A percentile compares a stretch with the other conserved stretches of the same genome.
phyloP scores from a whole-genome alignment of 2,329 filamentous ascomycete species.

The Aspergillus fumigatiaffinis region DNA sequence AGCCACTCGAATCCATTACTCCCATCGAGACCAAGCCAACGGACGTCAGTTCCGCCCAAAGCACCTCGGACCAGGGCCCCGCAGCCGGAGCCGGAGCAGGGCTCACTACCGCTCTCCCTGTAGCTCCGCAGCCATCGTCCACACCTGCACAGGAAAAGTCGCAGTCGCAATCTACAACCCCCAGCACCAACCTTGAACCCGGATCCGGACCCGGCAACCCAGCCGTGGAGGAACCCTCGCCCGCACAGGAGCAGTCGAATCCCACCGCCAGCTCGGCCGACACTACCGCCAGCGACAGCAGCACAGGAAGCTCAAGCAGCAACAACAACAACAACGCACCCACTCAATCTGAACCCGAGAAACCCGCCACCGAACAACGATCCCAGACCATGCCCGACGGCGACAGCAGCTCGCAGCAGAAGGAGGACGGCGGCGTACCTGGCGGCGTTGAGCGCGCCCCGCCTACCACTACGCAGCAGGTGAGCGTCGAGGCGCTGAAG shows the following conservation, averaged over 20 bases:
- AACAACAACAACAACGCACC: background rate
- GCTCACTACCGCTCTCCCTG: background rate
- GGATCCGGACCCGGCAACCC: background rate
- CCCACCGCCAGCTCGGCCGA: background rate
- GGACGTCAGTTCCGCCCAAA: conserved; percentile 1
- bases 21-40: conserved; percentile 10
- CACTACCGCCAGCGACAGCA: background rate
- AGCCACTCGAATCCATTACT: conserved; percentile 5
- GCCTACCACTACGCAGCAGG: background rate
- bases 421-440: background rate
- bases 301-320: background rate
- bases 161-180: no score
- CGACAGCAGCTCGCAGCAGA: background rate
- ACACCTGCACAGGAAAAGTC: background rate
- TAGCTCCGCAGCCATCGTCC: background rate
- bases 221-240: background rate
- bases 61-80: conserved; percentile 4
- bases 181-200: background rate
- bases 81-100: background rate
- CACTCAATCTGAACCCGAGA: background rate
- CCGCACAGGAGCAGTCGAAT: background rate
- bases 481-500: conserved; percentile 27
- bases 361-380: background rate
- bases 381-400: background rate
- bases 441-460: background rate